A percentile compares a stretch with the other conserved stretches of the same genome.
phyloP scores from a whole-genome alignment of 164 flowering plant species.

The Chimonanthus salicifolius region DNA sequence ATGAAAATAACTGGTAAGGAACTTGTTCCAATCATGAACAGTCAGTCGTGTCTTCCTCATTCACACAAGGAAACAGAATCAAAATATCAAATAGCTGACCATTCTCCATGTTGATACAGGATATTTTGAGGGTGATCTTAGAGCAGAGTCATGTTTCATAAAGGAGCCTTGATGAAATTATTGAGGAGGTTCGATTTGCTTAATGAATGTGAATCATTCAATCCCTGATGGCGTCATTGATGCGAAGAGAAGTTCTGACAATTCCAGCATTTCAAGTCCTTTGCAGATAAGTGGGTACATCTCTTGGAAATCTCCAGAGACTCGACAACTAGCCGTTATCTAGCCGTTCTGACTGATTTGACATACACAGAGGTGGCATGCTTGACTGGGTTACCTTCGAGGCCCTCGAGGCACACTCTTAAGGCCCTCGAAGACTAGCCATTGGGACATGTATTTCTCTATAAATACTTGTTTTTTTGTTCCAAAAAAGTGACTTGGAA shows the following conservation, averaged over 20 bases:
- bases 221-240: constrained; percentile 17
- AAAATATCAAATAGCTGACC: constrained; percentile 14
- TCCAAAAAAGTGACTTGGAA: constrained; percentile 28
- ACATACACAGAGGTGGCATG: too few species aligned
- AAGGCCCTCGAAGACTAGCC: too few species aligned
- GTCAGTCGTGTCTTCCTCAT: constrained; percentile 12
- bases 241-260: constrained; percentile 11
- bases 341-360: constrained; percentile 14
- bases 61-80: constrained; percentile 12
- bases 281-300: constrained; percentile 33
- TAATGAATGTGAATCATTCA: constrained; percentile 18
- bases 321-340: constrained; percentile 21
- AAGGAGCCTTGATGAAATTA: constrained; percentile 45
- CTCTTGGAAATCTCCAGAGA: constrained; percentile 34
- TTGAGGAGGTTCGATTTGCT: constrained; percentile 54
- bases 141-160: constrained; percentile 46
- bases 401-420: too few species aligned
- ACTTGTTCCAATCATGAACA: constrained; percentile 38
- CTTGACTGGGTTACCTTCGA: too few species aligned
- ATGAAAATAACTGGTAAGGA: constrained; percentile 35
- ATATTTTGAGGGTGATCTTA: constrained; percentile 41
- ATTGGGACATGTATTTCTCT: too few species aligned
- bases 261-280: constrained; percentile 15
- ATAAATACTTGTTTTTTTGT: too few species aligned
- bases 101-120: constrained; percentile 53